Base-by-base conservation (phyloP, 495 filamentous ascomycete species). In the Talaromyces liani region DNA sequence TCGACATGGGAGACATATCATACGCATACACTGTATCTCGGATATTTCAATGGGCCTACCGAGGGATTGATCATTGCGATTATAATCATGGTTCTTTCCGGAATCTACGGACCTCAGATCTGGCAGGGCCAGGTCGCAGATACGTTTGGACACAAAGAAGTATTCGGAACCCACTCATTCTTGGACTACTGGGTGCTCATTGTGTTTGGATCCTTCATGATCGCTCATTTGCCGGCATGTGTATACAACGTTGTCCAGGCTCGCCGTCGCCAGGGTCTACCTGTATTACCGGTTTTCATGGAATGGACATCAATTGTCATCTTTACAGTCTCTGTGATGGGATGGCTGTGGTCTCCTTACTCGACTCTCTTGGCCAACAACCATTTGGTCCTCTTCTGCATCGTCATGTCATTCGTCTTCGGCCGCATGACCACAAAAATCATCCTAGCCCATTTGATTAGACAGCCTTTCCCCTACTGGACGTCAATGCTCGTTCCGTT, bases 391-490 rank as follows among this genome's bases (percentile, higher is more conserved):
- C 84, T 98, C 10, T 97, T 96, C 74, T 97, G 94, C 79, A 79
- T 94, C 55, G 93, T 90, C 59, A 91, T 98, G 83, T 90, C 89
- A 25, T 92, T 98, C 65, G 94, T 98, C 63, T 98, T 98, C 72
- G 94, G 94, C n/a, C 91, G 94, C 63, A 96, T 99, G 92, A 98
- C 95, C 2, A 99, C 94, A 58, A 98, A 97, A 80, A 98, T 98
- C 75, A 98, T 99, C 71, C 85, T 99, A 16, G 93, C 95, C 10
- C 94, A 99, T 72, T 79, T 99, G 16, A 90, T 93, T 4, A 87
- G 85, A 61, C 95, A 98, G 73, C 91, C 93, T 2, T 98, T 97
- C 76, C 94, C 94, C 0, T 92, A 89, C 79, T 98, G 93, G 92
- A 98, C 94, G 16, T 82, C 93, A 39, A 87, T 98, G 81, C 82